Evolutionary conservation across 495 filamentous ascomycete genomes (phyloP).

Genomic region (Evernia prunastri): DNA sequence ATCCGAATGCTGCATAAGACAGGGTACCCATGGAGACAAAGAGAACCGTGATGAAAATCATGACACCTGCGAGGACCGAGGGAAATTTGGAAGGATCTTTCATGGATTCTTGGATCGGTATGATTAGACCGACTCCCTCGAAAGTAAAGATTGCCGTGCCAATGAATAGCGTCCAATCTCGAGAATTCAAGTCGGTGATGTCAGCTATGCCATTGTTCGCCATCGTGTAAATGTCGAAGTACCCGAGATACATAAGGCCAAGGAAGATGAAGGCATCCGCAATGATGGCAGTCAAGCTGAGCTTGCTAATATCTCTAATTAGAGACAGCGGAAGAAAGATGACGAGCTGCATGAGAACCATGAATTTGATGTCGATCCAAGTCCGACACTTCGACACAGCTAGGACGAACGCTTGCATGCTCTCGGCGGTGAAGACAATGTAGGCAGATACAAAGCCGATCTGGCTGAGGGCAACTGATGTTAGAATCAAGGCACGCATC

Average conservation of each 20-base stretch:
- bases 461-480: conserved; percentile 88
- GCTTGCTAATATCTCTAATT: conserved; percentile 91
- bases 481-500: conserved; percentile 80
- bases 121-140: conserved; percentile 96
- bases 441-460: conserved; percentile 96
- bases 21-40: conserved; percentile 88
- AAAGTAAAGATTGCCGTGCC: conserved; percentile 99
- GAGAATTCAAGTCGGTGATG: conserved; percentile 76
- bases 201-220: conserved; percentile 71
- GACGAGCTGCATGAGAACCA: conserved; percentile 88
- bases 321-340: conserved; percentile 90
- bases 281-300: conserved; percentile 81
- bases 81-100: conserved; percentile 81
- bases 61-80: conserved; percentile 73
- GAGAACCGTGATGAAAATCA: conserved; percentile 87
- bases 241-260: conserved; percentile 89
- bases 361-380: conserved; percentile 72
- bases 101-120: conserved; percentile 98
- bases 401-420: conserved; percentile 85
- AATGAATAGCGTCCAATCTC: conserved; percentile 93
- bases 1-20: conserved; percentile 94
- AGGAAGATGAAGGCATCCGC: conserved; percentile 92
- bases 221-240: conserved; percentile 83
- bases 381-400: conserved; percentile 76
- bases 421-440: conserved; percentile 95